Evolutionary conservation across 805 yeast species (phyloP).

Genomic region (Teunomyces gatunensis): DNA sequence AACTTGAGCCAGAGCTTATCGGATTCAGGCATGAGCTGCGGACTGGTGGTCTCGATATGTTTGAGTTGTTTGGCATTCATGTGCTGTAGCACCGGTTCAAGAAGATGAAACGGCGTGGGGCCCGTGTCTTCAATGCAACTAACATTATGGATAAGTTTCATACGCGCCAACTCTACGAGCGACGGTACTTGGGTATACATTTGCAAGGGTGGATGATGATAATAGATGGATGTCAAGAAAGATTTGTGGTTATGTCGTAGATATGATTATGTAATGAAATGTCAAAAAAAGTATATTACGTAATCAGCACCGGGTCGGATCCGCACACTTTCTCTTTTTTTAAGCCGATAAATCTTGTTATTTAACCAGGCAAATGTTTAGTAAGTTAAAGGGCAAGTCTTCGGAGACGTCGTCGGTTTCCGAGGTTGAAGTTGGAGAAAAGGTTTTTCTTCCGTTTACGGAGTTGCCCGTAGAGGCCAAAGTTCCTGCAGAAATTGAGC

Average conservation of each 20-base stretch:
- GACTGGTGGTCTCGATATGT: slow-evolving; percentile 40
- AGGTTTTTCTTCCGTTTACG: slow-evolving; percentile 49
- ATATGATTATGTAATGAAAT: too few species aligned
- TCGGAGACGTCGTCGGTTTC: slow-evolving; percentile 3
- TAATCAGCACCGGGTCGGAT: not conserved
- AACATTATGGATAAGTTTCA: slow-evolving; percentile 10
- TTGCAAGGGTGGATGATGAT: too few species aligned
- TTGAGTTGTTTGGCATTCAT: slow-evolving; percentile 38
- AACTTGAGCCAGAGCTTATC: slow-evolving; percentile 48
- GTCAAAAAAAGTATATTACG: not conserved
- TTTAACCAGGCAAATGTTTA: not conserved
- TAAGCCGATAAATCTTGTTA: not conserved
- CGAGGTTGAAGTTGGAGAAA: slow-evolving; percentile 9
- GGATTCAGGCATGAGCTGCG: slow-evolving; percentile 39
- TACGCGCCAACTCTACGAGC: slow-evolving; percentile 11
- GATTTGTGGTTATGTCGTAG: too few species aligned
- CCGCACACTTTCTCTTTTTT: too few species aligned
- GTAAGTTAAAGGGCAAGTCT: slow-evolving; percentile 5
- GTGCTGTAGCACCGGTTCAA: slow-evolving; percentile 44
- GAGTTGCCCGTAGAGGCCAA: slow-evolving; percentile 47
- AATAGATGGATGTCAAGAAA: too few species aligned
- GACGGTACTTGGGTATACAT: slow-evolving; percentile 1
- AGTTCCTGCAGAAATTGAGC: slow-evolving; percentile 48
- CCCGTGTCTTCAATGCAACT: slow-evolving; percentile 11
- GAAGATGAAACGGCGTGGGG: slow-evolving; percentile 39